Base-by-base conservation (phyloP, 768 basidiomycete genomes). In the Boletus rufocinnamomeus region DNA sequence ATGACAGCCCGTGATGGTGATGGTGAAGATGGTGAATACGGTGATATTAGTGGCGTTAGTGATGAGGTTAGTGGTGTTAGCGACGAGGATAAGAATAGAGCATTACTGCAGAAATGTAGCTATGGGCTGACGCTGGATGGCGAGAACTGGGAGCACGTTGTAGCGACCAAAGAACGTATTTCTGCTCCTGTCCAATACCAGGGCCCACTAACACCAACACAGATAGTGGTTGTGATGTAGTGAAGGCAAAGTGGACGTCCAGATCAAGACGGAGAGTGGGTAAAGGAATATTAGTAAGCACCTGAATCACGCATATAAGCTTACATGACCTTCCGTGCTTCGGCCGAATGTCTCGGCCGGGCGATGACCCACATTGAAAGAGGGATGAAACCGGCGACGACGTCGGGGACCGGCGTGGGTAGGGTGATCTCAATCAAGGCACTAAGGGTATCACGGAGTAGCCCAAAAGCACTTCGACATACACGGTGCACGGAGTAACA, bases 401-500 rank as follows among this genome's bases (percentile, higher is more conserved):
- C 14, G 25, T 35, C 43, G 62, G 52, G 48, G 25, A n/a, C 27
- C 40, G 27, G n/a, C 50, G 65, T 55, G 52, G 55, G 43, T 40
- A 49, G 46, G 16, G 41, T n/a, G 11, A 53, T 50, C 23, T 13
- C 50, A 25, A 52, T 50, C 50, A 48, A 59, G 45, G 55, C 50
- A 56, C 43, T 47, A 27, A 27, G 10, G n/a, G 49, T 50, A 43
- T 38, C 54, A 54, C 50, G 49, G 52, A 9, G 16, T 28, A 17
- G 41, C 37, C 27, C 50, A 43, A 38, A 51, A n/a, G 28, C 37
- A 21, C 54, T 47, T 27, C 38, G 21, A 28, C 45, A 52, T 30
- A 59, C 54, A 52, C 56, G 54, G 37, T 38, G 30, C 30, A 19
- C 16, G 6, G 40, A 40, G 46, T 49, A 51, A 54, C 44, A 47